Evolutionary conservation across 2,329 filamentous ascomycete species (phyloP).

Genomic region (Trichoderma simmonsii): DNA sequence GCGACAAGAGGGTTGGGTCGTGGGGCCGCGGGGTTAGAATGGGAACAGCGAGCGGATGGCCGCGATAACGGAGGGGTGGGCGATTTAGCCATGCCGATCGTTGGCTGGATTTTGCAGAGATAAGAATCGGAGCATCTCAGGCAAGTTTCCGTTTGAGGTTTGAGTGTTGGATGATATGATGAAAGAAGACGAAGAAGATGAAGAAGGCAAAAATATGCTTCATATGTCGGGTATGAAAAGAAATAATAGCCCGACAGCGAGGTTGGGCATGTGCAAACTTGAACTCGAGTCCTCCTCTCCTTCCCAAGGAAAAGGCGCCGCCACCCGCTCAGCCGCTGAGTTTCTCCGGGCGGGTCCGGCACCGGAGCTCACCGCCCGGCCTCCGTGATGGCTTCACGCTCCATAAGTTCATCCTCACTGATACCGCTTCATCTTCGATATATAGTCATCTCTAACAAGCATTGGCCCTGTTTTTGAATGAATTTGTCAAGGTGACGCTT

Average conservation of each 20-base stretch:
- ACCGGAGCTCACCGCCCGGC: slow-evolving; percentile 15
- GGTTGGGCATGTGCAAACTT: background rate
- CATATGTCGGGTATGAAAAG: background rate
- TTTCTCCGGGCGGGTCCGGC: slow-evolving; percentile 18
- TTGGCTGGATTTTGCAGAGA: background rate
- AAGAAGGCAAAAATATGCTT: background rate
- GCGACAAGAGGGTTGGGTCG: background rate
- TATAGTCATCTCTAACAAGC: background rate
- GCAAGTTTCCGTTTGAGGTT: background rate
- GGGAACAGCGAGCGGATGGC: background rate
- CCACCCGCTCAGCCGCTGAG: background rate
- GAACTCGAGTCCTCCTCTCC: background rate
- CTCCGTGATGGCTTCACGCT: background rate
- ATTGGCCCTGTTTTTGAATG: background rate
- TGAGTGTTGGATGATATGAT: background rate
- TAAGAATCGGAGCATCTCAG: background rate
- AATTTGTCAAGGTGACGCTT: background rate
- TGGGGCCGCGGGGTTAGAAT: slow-evolving; percentile 11
- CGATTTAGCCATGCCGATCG: background rate
- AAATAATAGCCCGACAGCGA: background rate
- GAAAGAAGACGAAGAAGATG: background rate
- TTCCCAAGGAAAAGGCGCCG: background rate
- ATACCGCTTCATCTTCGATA: background rate
- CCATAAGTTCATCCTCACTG: background rate
- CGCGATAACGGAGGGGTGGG: slow-evolving; percentile 4